Base-by-base conservation (phyloP, 23 red algal genomes). In the Gracilaria caudata region DNA sequence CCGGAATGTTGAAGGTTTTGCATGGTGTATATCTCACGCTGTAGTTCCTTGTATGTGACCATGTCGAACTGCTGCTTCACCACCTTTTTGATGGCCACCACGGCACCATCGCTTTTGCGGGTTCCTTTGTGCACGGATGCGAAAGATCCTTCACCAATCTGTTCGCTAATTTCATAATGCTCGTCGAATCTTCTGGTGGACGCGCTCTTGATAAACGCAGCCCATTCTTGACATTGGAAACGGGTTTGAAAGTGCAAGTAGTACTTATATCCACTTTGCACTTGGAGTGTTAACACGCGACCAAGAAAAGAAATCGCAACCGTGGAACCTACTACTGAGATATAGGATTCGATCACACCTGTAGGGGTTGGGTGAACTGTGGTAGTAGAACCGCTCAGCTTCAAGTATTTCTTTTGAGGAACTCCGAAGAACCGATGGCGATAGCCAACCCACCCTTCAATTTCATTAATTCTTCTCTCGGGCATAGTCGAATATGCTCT, bases 81-180 rank as follows among this genome's bases (percentile, higher is more conserved):
- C 43, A 89, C 66, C 32, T 53, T 64, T 44, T 89, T 89, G 3
- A 89, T 55, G 30, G 86, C 86, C 26, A 89, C 86, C 10, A 66
- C 36, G 19, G 21, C 11, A 8, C 71, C 86, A 36, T 64, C 64
- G 16, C 34, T 65, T 28, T 66, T 89, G 47, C 86, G 36, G 7
- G 40, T 78, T 23, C 41, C 86, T 36, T 70, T 68, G 39, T 89
- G 56, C 35, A 89, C 86, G 17, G 54, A 78, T 68, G 86, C 86
- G 59, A 89, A 89, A 20, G 86, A 46, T 28, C 86, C 86, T 33
- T 89, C 86, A 16, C 86, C 86, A 79, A 89, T 89, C 59, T 89
- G 39, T 33, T 78, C 70, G 25, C 74, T 56, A 21, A 89, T 32
- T 41, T 53, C 39, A 39, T 89, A 89, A 24, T 80, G 7, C 32